Conservation (phyloP, 2,329 filamentous ascomycete genomes). For the Claviceps cyperi region DNA sequence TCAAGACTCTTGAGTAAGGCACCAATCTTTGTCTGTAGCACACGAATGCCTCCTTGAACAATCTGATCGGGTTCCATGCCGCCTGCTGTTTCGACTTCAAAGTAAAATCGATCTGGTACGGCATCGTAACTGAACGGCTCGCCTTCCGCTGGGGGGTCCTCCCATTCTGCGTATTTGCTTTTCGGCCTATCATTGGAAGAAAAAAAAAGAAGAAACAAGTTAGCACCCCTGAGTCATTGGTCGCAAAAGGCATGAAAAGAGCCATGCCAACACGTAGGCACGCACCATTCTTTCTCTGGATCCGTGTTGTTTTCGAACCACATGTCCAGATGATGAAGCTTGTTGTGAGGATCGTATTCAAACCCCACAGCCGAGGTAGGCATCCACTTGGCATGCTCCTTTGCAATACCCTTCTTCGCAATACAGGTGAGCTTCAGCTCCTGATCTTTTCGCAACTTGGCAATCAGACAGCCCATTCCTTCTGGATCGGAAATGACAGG, state of each 20-base stretch:
- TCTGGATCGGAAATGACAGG: slow-evolving; percentile 77
- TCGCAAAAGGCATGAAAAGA: not conserved
- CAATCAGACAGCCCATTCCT: slow-evolving; percentile 69
- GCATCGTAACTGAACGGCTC: slow-evolving; percentile 87
- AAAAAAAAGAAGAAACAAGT: not conserved
- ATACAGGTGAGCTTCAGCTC: slow-evolving; percentile 83
- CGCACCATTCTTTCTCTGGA: slow-evolving; percentile 70
- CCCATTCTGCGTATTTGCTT: slow-evolving; percentile 65
- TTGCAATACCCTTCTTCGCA: slow-evolving; percentile 95
- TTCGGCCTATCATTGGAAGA: slow-evolving; percentile 45
- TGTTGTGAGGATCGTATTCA: slow-evolving; percentile 97
- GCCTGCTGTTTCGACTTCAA: slow-evolving; percentile 81
- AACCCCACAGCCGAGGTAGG: slow-evolving; percentile 86
- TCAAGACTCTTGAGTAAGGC: slow-evolving; percentile 50
- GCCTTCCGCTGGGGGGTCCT: slow-evolving; percentile 65
- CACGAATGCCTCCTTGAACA: slow-evolving; percentile 74
- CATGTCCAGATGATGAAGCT: slow-evolving; percentile 77
- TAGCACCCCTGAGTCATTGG: not conserved
- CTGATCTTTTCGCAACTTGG: slow-evolving; percentile 79
- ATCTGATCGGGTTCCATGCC: slow-evolving; percentile 82
- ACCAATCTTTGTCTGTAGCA: slow-evolving; percentile 82
- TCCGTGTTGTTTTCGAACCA: slow-evolving; percentile 77
- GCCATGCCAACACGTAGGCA: not conserved
- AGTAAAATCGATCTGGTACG: slow-evolving; percentile 73
- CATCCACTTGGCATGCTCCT: slow-evolving; percentile 98